Percentiles rank a stretch among this genome's conserved stretches.
phyloP scores from a whole-genome alignment of 2,329 filamentous ascomycete species.

The Penicillium frequentans region DNA sequence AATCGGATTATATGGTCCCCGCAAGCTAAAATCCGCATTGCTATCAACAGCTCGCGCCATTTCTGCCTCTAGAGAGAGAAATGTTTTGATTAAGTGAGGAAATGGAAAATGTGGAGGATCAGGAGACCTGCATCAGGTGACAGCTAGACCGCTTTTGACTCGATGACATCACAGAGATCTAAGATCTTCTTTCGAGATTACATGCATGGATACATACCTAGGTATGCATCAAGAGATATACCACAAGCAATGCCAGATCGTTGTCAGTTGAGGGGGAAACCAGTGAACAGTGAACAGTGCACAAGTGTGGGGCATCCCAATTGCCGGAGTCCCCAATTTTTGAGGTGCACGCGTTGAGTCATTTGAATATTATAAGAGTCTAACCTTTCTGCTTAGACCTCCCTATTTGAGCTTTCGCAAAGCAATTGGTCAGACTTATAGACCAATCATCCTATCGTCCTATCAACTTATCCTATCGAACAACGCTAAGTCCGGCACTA shows the following conservation, averaged over 20 bases:
- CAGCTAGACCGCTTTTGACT: background rate
- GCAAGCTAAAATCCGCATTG: conserved; percentile 14
- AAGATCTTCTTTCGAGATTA: background rate
- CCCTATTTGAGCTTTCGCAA: background rate
- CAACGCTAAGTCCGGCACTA: background rate
- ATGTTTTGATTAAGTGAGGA: background rate
- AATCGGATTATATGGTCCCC: conserved; percentile 49
- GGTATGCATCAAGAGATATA: no score
- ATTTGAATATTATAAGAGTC: background rate
- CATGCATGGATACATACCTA: no score
- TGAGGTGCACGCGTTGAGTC: background rate
- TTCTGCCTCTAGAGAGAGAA: background rate
- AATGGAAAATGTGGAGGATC: background rate
- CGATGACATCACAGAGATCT: background rate
- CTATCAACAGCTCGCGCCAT: conserved; percentile 11
- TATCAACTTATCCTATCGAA: background rate
- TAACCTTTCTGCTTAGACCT: background rate
- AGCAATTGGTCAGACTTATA: background rate
- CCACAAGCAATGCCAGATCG: background rate
- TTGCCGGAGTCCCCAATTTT: background rate
- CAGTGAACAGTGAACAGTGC: background rate
- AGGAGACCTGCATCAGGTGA: background rate
- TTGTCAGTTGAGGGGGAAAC: background rate
- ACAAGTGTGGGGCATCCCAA: background rate
- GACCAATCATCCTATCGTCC: background rate